Evolutionary conservation across 768 basidiomycete species (phyloP).

Genomic region (Amanita rubescens): DNA sequence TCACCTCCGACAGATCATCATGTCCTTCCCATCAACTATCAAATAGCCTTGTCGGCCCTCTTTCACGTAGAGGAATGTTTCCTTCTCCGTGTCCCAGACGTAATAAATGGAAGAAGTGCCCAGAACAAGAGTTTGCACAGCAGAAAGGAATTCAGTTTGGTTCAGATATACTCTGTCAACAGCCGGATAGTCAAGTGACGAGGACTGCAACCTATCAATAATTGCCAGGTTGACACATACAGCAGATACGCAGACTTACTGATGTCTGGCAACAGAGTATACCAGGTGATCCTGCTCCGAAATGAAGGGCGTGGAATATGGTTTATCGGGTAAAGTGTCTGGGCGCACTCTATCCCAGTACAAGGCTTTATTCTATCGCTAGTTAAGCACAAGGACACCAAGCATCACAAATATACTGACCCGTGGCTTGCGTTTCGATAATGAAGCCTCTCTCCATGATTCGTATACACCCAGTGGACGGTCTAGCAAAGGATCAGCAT

Average conservation of each 20-base stretch:
- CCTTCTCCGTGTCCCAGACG: constrained; percentile 48
- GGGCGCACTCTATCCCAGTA: constrained; percentile 59
- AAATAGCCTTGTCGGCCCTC: constrained; percentile 29
- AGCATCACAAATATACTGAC: constrained; percentile 12
- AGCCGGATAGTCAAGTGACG: constrained; percentile 26
- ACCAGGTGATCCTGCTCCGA: constrained; percentile 55
- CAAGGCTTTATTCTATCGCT: constrained; percentile 35
- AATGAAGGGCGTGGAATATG: constrained; percentile 47
- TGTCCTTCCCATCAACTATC: constrained; percentile 51
- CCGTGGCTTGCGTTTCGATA: neutral
- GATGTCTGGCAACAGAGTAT: constrained; percentile 50
- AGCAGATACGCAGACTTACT: constrained; percentile 33
- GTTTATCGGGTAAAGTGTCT: constrained; percentile 17
- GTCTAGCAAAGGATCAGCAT: neutral
- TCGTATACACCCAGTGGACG: neutral
- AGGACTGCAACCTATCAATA: constrained; percentile 39
- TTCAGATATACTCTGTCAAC: constrained; percentile 36
- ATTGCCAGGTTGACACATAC: constrained; percentile 1
- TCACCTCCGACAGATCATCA: constrained; percentile 51
- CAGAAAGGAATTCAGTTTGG: constrained; percentile 40
- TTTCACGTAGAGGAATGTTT: constrained; percentile 48
- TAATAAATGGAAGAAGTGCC: constrained; percentile 65
- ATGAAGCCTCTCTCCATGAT: constrained; percentile 14
- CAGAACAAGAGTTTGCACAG: constrained; percentile 48
- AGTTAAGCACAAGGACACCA: constrained; percentile 5